phyloP scores from a whole-genome alignment of 495 filamentous ascomycete species.

The Aspergillus panamensis region DNA sequence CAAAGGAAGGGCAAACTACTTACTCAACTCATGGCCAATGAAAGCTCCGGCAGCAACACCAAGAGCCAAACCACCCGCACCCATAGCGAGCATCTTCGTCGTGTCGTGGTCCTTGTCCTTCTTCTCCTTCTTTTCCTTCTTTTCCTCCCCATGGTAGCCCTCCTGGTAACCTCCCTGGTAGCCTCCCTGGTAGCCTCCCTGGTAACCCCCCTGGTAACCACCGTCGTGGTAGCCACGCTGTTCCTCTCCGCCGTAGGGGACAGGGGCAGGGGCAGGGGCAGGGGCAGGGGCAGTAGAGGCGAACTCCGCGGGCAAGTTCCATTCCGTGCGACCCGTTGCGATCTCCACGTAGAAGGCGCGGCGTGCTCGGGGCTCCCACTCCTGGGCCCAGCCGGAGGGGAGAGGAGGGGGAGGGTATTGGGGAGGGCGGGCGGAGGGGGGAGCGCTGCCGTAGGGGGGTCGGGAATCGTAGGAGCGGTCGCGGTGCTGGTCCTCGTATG shows the following conservation, averaged over 20 bases:
- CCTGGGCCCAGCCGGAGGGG: slow-evolving; percentile 56
- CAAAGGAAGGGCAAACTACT: slow-evolving; percentile 14
- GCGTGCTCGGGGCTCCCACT: slow-evolving; percentile 54
- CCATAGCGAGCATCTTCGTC: slow-evolving; percentile 46
- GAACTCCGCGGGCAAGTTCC: slow-evolving; percentile 47
- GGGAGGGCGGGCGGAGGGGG: slow-evolving; percentile 31
- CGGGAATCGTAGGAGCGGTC: slow-evolving; percentile 12
- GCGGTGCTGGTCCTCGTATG: slow-evolving; percentile 16
- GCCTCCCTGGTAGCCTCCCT: neutral
- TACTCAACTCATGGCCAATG: slow-evolving; percentile 52
- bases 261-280: slow-evolving; percentile 17
- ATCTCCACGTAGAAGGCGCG: slow-evolving; percentile 61
- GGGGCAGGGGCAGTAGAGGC: slow-evolving; percentile 17
- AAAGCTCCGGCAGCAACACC: slow-evolving; percentile 56
- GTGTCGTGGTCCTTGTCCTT: slow-evolving; percentile 45
- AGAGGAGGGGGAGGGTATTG: slow-evolving; percentile 46
- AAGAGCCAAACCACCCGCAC: slow-evolving; percentile 52
- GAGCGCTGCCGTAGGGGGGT: slow-evolving; percentile 11
- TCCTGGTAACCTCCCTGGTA: slow-evolving; percentile 1
- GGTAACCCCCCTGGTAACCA: neutral
- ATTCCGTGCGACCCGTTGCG: slow-evolving; percentile 56
- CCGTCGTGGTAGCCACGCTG: neutral
- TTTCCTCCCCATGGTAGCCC: neutral
- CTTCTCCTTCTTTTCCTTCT: slow-evolving; percentile 29
- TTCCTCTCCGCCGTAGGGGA: slow-evolving; percentile 1